These are phyloP conservation scores for Trichoderma breve DNA, from an alignment of 2,329 filamentous ascomycete species.

Conservation along the genomic window DNA sequence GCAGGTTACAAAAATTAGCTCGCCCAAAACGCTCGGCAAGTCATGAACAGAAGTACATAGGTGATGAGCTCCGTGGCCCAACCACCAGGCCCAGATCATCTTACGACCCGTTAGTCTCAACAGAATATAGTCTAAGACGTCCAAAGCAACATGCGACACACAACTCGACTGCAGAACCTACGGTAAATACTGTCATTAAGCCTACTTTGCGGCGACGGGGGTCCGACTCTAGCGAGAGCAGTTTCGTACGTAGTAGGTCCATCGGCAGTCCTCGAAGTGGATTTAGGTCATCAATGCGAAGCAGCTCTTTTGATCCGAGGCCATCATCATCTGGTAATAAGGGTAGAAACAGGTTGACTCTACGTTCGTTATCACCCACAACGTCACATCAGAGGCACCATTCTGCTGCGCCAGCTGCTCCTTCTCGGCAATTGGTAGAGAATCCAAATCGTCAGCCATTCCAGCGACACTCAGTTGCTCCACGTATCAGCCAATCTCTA, in stretches of 20 bases:
- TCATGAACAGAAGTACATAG: constrained; percentile 11
- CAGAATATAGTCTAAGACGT: constrained; percentile 23
- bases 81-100: constrained; percentile 32
- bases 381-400: constrained; percentile 51
- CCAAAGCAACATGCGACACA: constrained; percentile 31
- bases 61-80: constrained; percentile 16
- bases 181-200: constrained; percentile 22
- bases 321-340: constrained; percentile 31
- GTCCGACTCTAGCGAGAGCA: constrained; percentile 73
- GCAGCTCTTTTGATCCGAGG: constrained; percentile 26
- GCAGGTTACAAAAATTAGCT: background rate
- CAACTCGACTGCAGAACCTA: constrained; percentile 23
- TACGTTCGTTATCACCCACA: constrained; percentile 68
- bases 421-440: constrained; percentile 20
- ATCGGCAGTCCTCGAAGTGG: constrained; percentile 48
- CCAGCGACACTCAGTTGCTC: constrained; percentile 41
- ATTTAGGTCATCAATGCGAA: constrained; percentile 74
- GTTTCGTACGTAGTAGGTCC: constrained; percentile 67
- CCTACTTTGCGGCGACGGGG: constrained; percentile 49
- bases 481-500: constrained; percentile 36
- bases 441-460: constrained; percentile 46
- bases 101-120: constrained; percentile 25
- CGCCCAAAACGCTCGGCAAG: background rate
- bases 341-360: constrained; percentile 61
- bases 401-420: constrained; percentile 39